Conservation (phyloP, 768 basidiomycete genomes). For the Leucocoprinus leucothites region DNA sequence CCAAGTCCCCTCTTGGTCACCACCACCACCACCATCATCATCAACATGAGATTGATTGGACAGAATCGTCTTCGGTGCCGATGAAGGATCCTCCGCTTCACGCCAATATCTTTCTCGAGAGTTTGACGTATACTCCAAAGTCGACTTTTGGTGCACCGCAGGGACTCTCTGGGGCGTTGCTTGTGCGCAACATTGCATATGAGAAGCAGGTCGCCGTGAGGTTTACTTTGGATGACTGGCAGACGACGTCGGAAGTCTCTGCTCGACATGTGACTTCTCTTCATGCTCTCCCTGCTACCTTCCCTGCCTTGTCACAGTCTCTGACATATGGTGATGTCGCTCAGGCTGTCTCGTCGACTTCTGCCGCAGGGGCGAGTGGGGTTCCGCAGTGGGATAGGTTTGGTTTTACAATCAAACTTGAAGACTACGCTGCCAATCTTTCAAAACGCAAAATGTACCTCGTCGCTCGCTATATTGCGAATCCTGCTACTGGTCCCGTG, state of each 20-base stretch:
- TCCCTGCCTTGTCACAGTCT: constrained; percentile 8
- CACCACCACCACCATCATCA: neutral
- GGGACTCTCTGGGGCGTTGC: constrained; percentile 67
- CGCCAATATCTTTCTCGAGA: constrained; percentile 33
- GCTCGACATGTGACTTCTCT: constrained; percentile 48
- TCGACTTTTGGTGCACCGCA: constrained; percentile 12
- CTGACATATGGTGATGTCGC: constrained; percentile 16
- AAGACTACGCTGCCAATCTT: constrained; percentile 60
- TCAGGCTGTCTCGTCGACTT: neutral
- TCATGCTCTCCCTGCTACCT: constrained; percentile 30
- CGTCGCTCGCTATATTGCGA: constrained; percentile 47
- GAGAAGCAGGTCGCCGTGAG: constrained; percentile 83
- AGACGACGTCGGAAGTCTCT: constrained; percentile 83
- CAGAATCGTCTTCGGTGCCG: constrained; percentile 25
- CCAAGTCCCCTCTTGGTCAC: constrained; percentile 5
- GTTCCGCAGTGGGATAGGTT: constrained; percentile 54
- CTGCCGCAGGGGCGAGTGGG: neutral
- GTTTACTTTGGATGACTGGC: constrained; percentile 94
- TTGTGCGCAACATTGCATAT: constrained; percentile 83
- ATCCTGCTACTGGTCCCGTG: constrained; percentile 21
- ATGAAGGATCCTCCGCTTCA: constrained; percentile 15
- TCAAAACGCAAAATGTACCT: constrained; percentile 55
- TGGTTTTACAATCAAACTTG: constrained; percentile 61
- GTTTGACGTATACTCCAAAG: constrained; percentile 12
- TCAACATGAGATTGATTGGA: constrained; percentile 22